Evolutionary conservation across 2,329 filamentous ascomycete genomes (phyloP).

Genomic region (Neonectria coccinea): DNA sequence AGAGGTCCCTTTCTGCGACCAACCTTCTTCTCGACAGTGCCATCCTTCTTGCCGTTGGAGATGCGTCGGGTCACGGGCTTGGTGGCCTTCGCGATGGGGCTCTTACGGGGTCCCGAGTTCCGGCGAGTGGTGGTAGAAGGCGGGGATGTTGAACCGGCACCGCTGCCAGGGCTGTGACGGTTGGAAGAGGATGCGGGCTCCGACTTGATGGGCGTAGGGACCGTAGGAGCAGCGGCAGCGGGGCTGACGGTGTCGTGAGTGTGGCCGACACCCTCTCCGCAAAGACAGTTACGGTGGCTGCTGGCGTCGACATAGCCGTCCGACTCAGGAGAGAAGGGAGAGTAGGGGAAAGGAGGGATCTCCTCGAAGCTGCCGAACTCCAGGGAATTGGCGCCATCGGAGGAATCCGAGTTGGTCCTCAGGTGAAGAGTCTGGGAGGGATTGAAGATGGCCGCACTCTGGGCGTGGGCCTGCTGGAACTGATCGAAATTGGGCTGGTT

Average conservation of each 20-base stretch:
- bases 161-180: constrained; percentile 71
- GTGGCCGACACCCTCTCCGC: constrained; percentile 61
- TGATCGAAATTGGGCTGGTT: constrained; percentile 77
- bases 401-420: constrained; percentile 87
- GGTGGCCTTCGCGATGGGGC: constrained; percentile 80
- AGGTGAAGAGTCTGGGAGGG: constrained; percentile 91
- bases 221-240: constrained; percentile 72
- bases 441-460: constrained; percentile 83
- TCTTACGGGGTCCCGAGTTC: constrained; percentile 79
- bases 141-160: constrained; percentile 70
- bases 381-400: constrained; percentile 74
- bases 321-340: constrained; percentile 85
- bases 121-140: constrained; percentile 73
- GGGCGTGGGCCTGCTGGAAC: constrained; percentile 60
- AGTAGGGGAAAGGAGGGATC: constrained; percentile 75
- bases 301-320: constrained; percentile 76
- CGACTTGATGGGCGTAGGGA: constrained; percentile 77
- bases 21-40: constrained; percentile 86
- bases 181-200: constrained; percentile 58
- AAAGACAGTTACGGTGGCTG: constrained; percentile 71
- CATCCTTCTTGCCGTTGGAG: constrained; percentile 82
- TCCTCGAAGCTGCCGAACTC: constrained; percentile 86
- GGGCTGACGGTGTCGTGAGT: constrained; percentile 73
- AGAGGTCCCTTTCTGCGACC: constrained; percentile 91
- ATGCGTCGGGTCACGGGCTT: constrained; percentile 87